A percentile compares a stretch with the other conserved stretches of the same genome.
Conservation (phyloP, 371 early-diverging fungal genomes). For the Parasitella parasitica region DNA sequence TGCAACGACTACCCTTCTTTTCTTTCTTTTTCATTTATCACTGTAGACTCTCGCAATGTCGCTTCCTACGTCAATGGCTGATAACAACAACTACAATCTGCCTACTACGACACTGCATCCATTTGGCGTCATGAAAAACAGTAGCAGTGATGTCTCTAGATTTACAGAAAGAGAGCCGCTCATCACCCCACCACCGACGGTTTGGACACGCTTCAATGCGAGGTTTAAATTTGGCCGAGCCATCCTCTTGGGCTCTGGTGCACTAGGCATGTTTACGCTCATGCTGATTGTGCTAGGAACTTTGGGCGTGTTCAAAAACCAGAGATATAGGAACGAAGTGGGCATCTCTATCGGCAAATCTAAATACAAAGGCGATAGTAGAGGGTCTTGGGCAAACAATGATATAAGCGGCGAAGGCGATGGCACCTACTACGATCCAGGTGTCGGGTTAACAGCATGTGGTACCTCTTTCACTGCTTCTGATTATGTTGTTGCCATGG, state of each 20-base stretch:
- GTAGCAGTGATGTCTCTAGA: constrained; percentile 3
- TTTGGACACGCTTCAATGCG: constrained; percentile 39
- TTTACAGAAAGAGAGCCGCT: constrained; percentile 19
- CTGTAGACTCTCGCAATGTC: neutral
- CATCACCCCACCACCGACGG: constrained; percentile 29
- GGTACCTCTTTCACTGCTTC: constrained; percentile 38
- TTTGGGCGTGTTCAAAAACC: constrained; percentile 35
- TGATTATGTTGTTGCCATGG: constrained; percentile 44
- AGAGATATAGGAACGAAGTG: constrained; percentile 22
- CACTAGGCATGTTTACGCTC: constrained; percentile 23
- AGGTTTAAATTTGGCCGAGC: constrained; percentile 32
- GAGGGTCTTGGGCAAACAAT: constrained; percentile 30
- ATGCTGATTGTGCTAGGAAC: constrained; percentile 40
- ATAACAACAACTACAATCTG: neutral
- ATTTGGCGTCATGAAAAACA: constrained; percentile 17
- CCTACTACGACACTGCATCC: constrained; percentile 5
- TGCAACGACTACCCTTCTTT: neutral
- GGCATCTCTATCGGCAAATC: constrained; percentile 39
- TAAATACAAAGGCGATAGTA: constrained; percentile 39
- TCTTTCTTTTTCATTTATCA: neutral
- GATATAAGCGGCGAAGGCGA: constrained; percentile 43
- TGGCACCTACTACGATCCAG: constrained; percentile 53
- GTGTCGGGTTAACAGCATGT: constrained; percentile 43
- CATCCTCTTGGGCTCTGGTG: constrained; percentile 25
- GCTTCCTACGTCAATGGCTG: neutral